Percentiles rank a stretch among this genome's conserved stretches.
Evolutionary conservation across 2,329 filamentous ascomycete genomes (phyloP).

Genomic region (Penicillium digitatum): DNA sequence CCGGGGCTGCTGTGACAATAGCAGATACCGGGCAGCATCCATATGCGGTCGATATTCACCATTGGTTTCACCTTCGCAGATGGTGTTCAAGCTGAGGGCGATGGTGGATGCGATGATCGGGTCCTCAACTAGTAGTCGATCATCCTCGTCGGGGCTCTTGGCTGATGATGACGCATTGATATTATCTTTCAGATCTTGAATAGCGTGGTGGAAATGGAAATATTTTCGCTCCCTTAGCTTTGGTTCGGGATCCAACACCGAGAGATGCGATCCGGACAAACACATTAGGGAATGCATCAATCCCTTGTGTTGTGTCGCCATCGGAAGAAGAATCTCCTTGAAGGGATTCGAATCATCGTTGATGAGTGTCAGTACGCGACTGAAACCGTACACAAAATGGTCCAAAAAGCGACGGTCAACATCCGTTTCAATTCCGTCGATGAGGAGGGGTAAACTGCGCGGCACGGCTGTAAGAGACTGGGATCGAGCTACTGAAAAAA

Average conservation of each 20-base stretch:
- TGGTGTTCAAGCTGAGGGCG: constrained; percentile 58
- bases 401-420: constrained; percentile 77
- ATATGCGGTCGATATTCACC: constrained; percentile 80
- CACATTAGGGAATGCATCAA: constrained; percentile 89
- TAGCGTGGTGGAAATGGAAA: constrained; percentile 50
- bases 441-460: constrained; percentile 56
- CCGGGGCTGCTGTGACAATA: constrained; percentile 57
- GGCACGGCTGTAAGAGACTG: constrained; percentile 35
- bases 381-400: constrained; percentile 76
- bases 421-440: constrained; percentile 74
- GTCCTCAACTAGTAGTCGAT: constrained; percentile 49
- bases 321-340: constrained; percentile 75
- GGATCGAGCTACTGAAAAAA: constrained; percentile 26
- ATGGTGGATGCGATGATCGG: constrained; percentile 60
- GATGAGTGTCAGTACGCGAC: constrained; percentile 75
- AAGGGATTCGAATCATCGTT: constrained; percentile 79
- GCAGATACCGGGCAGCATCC: constrained; percentile 67
- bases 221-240: constrained; percentile 53
- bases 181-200: constrained; percentile 40
- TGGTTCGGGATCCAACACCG: constrained; percentile 49
- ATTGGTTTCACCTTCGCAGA: constrained; percentile 56
- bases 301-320: constrained; percentile 73
- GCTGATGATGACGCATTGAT: constrained; percentile 32
- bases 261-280: constrained; percentile 71
- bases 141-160: constrained; percentile 25